phyloP scores from a whole-genome alignment of 139 green algal species.

The Chlorella sp. region DNA sequence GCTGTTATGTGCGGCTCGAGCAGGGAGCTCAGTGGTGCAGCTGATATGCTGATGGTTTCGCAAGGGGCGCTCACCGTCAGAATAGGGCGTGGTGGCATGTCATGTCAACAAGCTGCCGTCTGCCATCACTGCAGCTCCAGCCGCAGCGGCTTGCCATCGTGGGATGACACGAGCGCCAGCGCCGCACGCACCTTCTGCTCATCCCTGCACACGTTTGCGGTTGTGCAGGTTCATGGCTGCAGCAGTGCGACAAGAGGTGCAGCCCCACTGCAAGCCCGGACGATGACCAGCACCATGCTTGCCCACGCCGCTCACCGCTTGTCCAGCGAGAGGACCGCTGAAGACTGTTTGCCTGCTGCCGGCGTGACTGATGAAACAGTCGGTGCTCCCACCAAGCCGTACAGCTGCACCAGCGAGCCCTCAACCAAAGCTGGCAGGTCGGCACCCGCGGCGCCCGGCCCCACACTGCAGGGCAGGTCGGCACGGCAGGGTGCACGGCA shows the following conservation, averaged over 20 bases:
- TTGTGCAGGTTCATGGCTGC: too few species aligned
- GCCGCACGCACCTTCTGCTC: not conserved
- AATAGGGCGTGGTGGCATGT: not conserved
- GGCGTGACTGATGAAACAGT: not conserved
- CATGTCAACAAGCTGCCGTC: not conserved
- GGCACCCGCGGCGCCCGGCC: not conserved
- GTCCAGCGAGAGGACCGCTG: not conserved
- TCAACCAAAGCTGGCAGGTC: not conserved
- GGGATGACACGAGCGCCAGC: conserved; percentile 1
- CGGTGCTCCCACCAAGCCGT: not conserved
- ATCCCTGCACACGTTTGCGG: too few species aligned
- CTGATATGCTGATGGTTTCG: too few species aligned
- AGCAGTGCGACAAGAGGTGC: too few species aligned
- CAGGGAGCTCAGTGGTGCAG: too few species aligned
- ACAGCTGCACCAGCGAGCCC: not conserved
- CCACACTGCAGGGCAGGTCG: not conserved
- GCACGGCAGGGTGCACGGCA: not conserved
- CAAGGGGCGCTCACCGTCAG: not conserved
- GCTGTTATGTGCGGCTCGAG: too few species aligned
- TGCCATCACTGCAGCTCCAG: conserved; percentile 2
- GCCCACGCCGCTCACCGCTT: not conserved
- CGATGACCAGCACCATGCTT: too few species aligned
- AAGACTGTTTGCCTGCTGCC: too few species aligned
- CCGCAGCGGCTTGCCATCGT: conserved; percentile 27
- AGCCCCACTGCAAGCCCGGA: too few species aligned